Evolutionary conservation across 148 eudicot genomes (phyloP), one percentile per base, ranked within the genome.

Genomic region (Vaccinium myrtillus): DNA sequence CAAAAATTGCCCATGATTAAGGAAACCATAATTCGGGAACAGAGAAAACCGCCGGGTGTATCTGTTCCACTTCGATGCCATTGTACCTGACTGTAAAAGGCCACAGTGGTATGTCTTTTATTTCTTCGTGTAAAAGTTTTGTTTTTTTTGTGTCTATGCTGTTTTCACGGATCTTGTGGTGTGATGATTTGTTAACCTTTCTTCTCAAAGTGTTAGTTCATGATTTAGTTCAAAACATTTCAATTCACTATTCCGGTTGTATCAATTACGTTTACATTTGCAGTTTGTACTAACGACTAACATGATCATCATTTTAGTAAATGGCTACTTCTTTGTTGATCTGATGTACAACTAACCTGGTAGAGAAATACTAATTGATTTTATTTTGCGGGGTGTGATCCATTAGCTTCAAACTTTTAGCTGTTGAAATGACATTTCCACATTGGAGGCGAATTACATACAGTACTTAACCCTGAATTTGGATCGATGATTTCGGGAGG

Each of bases 1-100:
- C 91, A 95, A 82, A 97, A 97, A 86, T 71, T 95, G 85, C 98
- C 98, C 1, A 23, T 90, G 87, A 93, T 97, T 56, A 95, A 90
- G 87, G 99, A 97, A 90, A 91, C 98, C 74, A 89, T 95, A 19
- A 78, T 83, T 46, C 90, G 99, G 50, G 92, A 91, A 87, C 92
- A 93, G 88, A 90, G 99, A 86, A 94, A 92, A 90, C 96, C 95
- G 5, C 80, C 88, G 1, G 95, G 96, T 86, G 94, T 88, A 16
- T 86, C 90, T 0, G 86, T 95, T 77, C 98, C 95, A 15, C 94
- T 90, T 84, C 98, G 99, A n/a, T 97, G 99, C 87, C 98, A 97
- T 54, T 95, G 99, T 87, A 93, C 91, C 85, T 97, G 92, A 97
- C 79, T 80, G 76, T 83, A 18, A 67, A 78, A 18, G 65, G 69